Percentiles rank a stretch among this genome's conserved stretches.
These are phyloP conservation scores for Aspergillus sp. DNA, from an alignment of 2,329 filamentous ascomycete species.

Conservation along the genomic window DNA sequence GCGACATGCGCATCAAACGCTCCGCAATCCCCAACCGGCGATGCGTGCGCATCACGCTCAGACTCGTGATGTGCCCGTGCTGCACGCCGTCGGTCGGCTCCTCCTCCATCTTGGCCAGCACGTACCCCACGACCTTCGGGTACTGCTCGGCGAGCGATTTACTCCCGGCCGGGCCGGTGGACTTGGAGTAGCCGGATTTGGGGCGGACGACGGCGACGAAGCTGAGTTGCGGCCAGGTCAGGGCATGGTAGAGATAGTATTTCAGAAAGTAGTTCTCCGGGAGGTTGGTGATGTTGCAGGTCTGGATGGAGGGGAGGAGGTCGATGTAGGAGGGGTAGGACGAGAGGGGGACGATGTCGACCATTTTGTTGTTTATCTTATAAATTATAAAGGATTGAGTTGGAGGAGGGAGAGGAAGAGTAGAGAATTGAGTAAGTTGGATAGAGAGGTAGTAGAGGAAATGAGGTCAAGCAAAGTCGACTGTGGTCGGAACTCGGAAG, in stretches of 20 bases:
- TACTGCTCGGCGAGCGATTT: slow-evolving; percentile 54
- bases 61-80: slow-evolving; percentile 92
- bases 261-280: slow-evolving; percentile 99
- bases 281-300: slow-evolving; percentile 97
- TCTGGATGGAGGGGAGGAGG: slow-evolving; percentile 82
- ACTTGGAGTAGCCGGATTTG: slow-evolving; percentile 68
- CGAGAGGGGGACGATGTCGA: slow-evolving; percentile 49
- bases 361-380: slow-evolving; percentile 45
- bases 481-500: neutral
- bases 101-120: slow-evolving; percentile 99
- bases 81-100: slow-evolving; percentile 86
- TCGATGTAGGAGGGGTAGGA: slow-evolving; percentile 68
- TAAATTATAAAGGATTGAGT: no score
- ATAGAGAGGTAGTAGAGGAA: neutral
- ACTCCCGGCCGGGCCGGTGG: slow-evolving; percentile 59
- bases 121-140: slow-evolving; percentile 97
- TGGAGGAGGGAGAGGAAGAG: neutral
- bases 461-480: slow-evolving; percentile 1
- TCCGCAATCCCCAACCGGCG: slow-evolving; percentile 87
- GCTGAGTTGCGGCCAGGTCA: slow-evolving; percentile 96
- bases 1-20: slow-evolving; percentile 95
- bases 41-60: slow-evolving; percentile 97
- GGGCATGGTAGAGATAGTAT: slow-evolving; percentile 98
- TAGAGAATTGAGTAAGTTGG: neutral
- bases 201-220: slow-evolving; percentile 95